These are phyloP conservation scores for Populus nigra DNA, from an alignment of 345 rosid species.

Conservation along the genomic window DNA sequence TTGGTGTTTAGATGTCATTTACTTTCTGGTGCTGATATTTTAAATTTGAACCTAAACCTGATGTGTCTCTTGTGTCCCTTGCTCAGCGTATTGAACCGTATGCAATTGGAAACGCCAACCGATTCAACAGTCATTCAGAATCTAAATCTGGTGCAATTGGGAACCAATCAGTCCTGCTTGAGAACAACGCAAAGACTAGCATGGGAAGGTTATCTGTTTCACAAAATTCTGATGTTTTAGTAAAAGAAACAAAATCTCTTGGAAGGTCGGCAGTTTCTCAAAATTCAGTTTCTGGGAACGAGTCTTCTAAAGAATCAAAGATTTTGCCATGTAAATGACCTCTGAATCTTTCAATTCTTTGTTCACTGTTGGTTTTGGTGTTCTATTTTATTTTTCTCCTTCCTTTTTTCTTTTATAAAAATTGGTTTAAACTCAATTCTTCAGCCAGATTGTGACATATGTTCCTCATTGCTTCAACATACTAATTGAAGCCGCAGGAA, in stretches of 20 bases:
- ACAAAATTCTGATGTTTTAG: slow-evolving; percentile 47
- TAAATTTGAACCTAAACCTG: slow-evolving; percentile 10
- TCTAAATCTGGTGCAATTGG: slow-evolving; percentile 53
- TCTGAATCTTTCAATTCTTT: slow-evolving; percentile 9
- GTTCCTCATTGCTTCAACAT: slow-evolving; percentile 30
- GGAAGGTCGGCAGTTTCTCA: slow-evolving; percentile 86
- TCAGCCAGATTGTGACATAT: not conserved
- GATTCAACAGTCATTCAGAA: slow-evolving; percentile 58
- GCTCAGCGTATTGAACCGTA: slow-evolving; percentile 73
- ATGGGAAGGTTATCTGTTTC: slow-evolving; percentile 53
- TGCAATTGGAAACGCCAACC: slow-evolving; percentile 45
- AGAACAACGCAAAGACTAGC: slow-evolving; percentile 54
- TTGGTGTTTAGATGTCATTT: slow-evolving; percentile 13
- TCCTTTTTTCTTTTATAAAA: not conserved
- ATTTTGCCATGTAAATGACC: slow-evolving; percentile 49
- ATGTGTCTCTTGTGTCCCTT: slow-evolving; percentile 14
- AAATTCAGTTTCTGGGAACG: slow-evolving; percentile 46
- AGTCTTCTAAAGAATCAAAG: slow-evolving; percentile 68
- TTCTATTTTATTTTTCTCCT: slow-evolving; percentile 4
- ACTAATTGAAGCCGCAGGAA: slow-evolving; percentile 75
- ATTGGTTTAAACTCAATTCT: not conserved
- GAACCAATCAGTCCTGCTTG: slow-evolving; percentile 53
- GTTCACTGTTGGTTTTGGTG: slow-evolving; percentile 6
- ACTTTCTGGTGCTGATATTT: slow-evolving; percentile 16
- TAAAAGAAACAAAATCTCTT: slow-evolving; percentile 74